These are phyloP conservation scores for Astrocystis sublimbata DNA, from an alignment of 495 filamentous ascomycete species.

Conservation along the genomic window DNA sequence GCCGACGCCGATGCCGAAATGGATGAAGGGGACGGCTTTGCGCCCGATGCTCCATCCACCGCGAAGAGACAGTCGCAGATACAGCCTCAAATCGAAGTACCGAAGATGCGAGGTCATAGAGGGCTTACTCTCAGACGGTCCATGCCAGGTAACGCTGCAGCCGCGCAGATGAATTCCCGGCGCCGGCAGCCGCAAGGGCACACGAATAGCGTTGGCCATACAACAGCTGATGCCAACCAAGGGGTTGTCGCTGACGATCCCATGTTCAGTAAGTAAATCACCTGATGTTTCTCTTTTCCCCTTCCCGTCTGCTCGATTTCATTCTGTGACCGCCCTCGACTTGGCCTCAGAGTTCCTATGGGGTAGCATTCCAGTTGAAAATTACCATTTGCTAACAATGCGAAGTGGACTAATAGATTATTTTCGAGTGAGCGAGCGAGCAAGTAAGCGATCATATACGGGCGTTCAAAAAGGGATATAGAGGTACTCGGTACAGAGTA, in stretches of 20 bases:
- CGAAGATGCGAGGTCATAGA: conserved; percentile 25
- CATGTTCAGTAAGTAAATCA: conserved; percentile 35
- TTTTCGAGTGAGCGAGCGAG: too few species aligned
- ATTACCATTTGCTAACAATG: not conserved
- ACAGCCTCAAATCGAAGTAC: conserved; percentile 32
- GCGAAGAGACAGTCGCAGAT: conserved; percentile 22
- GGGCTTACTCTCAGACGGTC: conserved; percentile 28
- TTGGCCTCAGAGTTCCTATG: too few species aligned
- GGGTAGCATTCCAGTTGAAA: not conserved
- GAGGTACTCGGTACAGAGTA: not conserved
- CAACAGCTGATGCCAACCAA: conserved; percentile 30
- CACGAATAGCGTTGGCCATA: conserved; percentile 34
- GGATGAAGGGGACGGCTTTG: conserved; percentile 41
- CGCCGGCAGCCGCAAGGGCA: conserved; percentile 30
- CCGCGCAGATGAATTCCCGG: conserved; percentile 25
- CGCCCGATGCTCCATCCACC: conserved; percentile 26
- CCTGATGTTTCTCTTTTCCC: not conserved
- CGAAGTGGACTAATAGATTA: conserved; percentile 20
- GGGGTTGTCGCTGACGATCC: conserved; percentile 39
- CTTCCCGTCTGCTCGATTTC: not conserved
- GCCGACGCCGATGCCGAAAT: conserved; percentile 44
- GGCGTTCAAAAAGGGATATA: conserved; percentile 16
- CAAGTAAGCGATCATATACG: not conserved
- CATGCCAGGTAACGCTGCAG: conserved; percentile 32
- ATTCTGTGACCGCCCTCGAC: not conserved